Percentiles rank a stretch among this genome's conserved stretches.
Evolutionary conservation across 2,329 filamentous ascomycete genomes (phyloP).

Genomic region (Claviceps purpurea): DNA sequence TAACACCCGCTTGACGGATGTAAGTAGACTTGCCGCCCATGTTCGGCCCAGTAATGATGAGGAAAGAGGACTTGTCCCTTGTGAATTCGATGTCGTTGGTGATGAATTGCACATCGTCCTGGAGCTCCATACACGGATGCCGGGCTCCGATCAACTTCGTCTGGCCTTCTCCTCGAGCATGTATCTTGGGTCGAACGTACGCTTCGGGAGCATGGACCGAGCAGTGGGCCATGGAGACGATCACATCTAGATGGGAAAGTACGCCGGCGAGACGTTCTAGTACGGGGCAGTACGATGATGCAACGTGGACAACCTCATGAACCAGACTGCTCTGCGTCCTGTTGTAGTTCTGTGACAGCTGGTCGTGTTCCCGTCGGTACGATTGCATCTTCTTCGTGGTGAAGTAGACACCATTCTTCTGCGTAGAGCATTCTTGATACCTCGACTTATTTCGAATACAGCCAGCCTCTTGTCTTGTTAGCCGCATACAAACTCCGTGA

Average conservation of each 20-base stretch:
- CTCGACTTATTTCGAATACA: constrained; percentile 84
- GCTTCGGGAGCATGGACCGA: constrained; percentile 85
- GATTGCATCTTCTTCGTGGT: constrained; percentile 72
- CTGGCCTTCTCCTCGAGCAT: constrained; percentile 73
- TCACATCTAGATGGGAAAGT: constrained; percentile 81
- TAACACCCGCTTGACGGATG: constrained; percentile 92
- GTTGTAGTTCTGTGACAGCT: constrained; percentile 88
- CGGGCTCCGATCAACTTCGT: constrained; percentile 86
- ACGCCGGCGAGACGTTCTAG: constrained; percentile 80
- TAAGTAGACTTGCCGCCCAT: constrained; percentile 99
- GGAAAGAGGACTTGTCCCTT: constrained; percentile 70
- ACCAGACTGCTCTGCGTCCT: constrained; percentile 85
- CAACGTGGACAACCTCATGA: constrained; percentile 82
- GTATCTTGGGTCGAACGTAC: constrained; percentile 84
- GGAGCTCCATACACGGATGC: constrained; percentile 96
- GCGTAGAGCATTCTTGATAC: constrained; percentile 92
- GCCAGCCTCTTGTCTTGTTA: constrained; percentile 81
- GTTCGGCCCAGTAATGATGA: constrained; percentile 95
- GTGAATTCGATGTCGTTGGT: constrained; percentile 85
- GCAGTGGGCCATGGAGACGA: constrained; percentile 84
- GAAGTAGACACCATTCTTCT: constrained; percentile 98
- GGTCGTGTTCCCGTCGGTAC: constrained; percentile 81
- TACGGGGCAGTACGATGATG: constrained; percentile 87
- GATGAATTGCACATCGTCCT: constrained; percentile 97
- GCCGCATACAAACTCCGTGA: constrained; percentile 90